Conservation (phyloP, 805 yeast species). For the Candida ipomoeae region DNA sequence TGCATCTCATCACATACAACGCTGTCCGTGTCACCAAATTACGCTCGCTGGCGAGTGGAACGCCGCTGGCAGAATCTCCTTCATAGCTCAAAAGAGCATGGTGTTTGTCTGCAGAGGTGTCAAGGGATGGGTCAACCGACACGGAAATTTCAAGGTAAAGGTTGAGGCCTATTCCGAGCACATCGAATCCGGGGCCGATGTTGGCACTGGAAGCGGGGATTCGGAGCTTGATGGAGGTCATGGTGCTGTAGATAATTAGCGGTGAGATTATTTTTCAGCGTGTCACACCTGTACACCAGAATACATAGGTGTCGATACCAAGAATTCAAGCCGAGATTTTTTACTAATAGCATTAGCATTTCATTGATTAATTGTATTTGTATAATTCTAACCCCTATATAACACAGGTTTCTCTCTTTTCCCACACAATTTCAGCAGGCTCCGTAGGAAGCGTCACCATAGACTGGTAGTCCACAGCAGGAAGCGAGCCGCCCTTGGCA, state of each 20-base stretch:
- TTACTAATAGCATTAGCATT: no score
- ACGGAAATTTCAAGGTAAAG: constrained; percentile 70
- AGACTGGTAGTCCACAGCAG: constrained; percentile 72
- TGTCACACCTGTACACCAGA: constrained; percentile 4
- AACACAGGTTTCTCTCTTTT: constrained; percentile 50
- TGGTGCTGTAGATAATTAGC: constrained; percentile 24
- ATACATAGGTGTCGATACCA: neutral
- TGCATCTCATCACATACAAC: constrained; percentile 82
- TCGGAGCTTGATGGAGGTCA: constrained; percentile 53
- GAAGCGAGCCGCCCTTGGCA: constrained; percentile 40
- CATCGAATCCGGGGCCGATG: constrained; percentile 98
- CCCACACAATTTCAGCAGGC: constrained; percentile 71
- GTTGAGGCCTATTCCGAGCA: constrained; percentile 84
- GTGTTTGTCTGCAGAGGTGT: constrained; percentile 55
- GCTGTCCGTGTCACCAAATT: constrained; percentile 93
- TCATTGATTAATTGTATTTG: no score
- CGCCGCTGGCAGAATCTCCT: constrained; percentile 76
- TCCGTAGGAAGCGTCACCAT: constrained; percentile 90
- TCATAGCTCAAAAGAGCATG: constrained; percentile 69
- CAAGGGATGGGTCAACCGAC: constrained; percentile 48
- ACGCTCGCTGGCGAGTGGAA: constrained; percentile 71
- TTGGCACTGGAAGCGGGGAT: constrained; percentile 98
- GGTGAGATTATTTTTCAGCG: neutral
- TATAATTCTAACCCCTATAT: constrained; percentile 13
- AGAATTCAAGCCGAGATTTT: no score